Percentiles rank a stretch among this genome's conserved stretches.
These are phyloP conservation scores for Candida pini DNA, from an alignment of 805 yeast species.

Conservation along the genomic window DNA sequence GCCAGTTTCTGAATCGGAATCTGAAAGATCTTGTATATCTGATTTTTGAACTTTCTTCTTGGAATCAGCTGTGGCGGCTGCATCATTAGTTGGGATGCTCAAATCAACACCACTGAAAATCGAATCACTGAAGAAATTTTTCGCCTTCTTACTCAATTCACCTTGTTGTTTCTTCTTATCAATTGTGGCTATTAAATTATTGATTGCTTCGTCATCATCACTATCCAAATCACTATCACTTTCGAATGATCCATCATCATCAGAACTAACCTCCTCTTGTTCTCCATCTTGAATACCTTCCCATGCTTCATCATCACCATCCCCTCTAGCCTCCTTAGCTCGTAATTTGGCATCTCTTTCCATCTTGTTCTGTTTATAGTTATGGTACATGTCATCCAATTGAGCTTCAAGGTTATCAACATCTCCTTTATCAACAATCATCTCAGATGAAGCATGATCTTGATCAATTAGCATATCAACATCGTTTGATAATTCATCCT, in stretches of 20 bases:
- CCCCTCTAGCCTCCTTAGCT: conserved; percentile 72
- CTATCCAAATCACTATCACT: conserved; percentile 41
- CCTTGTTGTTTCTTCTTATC: conserved; percentile 40
- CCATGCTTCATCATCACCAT: conserved; percentile 74
- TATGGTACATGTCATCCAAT: conserved; percentile 74
- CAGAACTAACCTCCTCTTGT: conserved; percentile 22
- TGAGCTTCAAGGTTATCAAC: conserved; percentile 71
- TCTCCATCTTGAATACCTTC: conserved; percentile 54
- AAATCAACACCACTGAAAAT: conserved; percentile 46
- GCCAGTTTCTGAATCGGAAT: conserved; percentile 17
- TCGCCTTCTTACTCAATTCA: conserved; percentile 37
- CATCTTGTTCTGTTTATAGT: conserved; percentile 59
- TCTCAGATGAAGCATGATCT: conserved; percentile 26
- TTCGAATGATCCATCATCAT: conserved; percentile 41
- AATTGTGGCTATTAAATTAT: conserved; percentile 49
- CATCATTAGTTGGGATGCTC: conserved; percentile 18
- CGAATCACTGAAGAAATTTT: conserved; percentile 42
- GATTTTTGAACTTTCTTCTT: conserved; percentile 5
- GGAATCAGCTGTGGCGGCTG: conserved; percentile 4
- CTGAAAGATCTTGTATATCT: conserved; percentile 14
- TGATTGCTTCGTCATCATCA: conserved; percentile 71
- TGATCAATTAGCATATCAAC: conserved; percentile 52
- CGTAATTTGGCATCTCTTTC: conserved; percentile 65
- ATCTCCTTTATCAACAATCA: conserved; percentile 44
- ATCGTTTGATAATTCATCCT: conserved; percentile 48